phyloP scores from a whole-genome alignment of 768 basidiomycete species.

The Mycena sanguinolenta region DNA sequence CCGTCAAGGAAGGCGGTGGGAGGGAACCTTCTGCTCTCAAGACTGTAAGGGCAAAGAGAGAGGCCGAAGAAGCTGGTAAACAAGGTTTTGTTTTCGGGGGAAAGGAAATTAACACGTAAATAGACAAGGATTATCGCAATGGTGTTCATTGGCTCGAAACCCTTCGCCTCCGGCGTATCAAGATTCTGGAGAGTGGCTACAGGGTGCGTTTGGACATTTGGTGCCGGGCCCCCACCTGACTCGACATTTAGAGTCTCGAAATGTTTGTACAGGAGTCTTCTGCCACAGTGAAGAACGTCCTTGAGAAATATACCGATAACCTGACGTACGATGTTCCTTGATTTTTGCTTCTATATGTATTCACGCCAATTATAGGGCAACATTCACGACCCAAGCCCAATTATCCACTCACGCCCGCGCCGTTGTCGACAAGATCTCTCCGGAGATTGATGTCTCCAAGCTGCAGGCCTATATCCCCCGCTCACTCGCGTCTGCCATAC shows the following conservation, averaged over 20 bases:
- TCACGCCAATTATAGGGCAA: conserved; percentile 65
- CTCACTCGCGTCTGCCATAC: conserved; percentile 73
- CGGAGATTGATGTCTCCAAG: conserved; percentile 76
- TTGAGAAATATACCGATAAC: conserved; percentile 85
- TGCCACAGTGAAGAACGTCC: conserved; percentile 68
- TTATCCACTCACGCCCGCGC: conserved; percentile 74
- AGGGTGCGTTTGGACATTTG: conserved; percentile 62
- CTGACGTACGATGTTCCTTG: conserved; percentile 66
- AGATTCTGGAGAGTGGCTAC: conserved; percentile 86
- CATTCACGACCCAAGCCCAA: conserved; percentile 80
- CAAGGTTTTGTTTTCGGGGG: background rate
- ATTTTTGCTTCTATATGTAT: conserved; percentile 6
- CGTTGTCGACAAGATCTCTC: conserved; percentile 75
- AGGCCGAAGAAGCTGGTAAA: conserved; percentile 91
- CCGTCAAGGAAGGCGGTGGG: conserved; percentile 75
- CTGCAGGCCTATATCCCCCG: conserved; percentile 70
- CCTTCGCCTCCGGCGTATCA: conserved; percentile 82
- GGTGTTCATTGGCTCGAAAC: conserved; percentile 96
- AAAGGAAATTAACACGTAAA: conserved; percentile 13
- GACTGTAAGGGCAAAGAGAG: conserved; percentile 86
- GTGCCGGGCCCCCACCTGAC: background rate
- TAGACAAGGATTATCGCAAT: conserved; percentile 92
- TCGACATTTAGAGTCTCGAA: conserved; percentile 75
- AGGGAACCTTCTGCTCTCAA: conserved; percentile 76
- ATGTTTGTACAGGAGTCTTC: conserved; percentile 83